phyloP scores from a whole-genome alignment of 306 rosid genomes.

The Quercus berberidifolia region DNA sequence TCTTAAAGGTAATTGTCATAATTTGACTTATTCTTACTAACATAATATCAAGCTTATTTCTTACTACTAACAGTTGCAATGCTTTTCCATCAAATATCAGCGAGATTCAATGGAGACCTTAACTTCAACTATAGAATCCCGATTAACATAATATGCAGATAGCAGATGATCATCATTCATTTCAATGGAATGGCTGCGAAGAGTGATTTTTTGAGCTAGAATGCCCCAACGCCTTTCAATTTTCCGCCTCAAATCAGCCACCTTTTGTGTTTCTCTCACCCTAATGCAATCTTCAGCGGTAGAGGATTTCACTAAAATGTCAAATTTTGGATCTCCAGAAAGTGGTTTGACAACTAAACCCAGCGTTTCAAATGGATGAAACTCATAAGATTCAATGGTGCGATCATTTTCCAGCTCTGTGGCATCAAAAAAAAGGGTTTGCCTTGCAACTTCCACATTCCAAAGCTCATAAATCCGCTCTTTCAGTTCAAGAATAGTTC shows the following conservation, averaged over 20 bases:
- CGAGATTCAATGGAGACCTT: constrained; percentile 6
- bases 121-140: constrained; percentile 19
- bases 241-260: constrained; percentile 10
- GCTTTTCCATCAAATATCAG: constrained; percentile 2
- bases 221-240: constrained; percentile 29
- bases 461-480: constrained; percentile 12
- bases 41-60: constrained; percentile 13
- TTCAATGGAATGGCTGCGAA: background rate
- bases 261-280: constrained; percentile 29
- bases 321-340: constrained; percentile 1
- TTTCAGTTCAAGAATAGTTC: constrained; percentile 25
- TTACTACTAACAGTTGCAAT: too few species aligned
- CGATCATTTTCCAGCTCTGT: background rate
- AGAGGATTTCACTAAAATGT: background rate
- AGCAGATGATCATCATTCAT: constrained; percentile 21
- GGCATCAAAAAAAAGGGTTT: constrained; percentile 19
- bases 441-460: constrained; percentile 19
- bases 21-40: constrained; percentile 11
- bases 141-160: constrained; percentile 28
- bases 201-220: background rate
- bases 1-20: background rate
- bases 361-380: background rate
- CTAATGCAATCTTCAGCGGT: constrained; percentile 20
- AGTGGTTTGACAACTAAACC: constrained; percentile 20
- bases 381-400: background rate